Conservation (phyloP, 2,329 filamentous ascomycete genomes). For the Penicillium capsulatum region DNA sequence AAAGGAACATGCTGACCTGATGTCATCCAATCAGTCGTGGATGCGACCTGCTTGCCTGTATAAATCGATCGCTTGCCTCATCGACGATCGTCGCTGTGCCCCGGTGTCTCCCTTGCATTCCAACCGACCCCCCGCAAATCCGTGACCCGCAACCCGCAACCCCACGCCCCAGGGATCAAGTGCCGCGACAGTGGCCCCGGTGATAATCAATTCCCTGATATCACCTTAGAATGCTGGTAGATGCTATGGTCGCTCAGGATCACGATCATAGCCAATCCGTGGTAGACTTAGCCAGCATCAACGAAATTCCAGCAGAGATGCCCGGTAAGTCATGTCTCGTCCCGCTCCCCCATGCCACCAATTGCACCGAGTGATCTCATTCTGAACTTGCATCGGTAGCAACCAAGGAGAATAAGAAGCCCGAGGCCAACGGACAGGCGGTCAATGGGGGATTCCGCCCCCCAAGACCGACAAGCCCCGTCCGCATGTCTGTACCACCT, state of each 20-base stretch:
- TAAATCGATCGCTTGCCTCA: constrained; percentile 3
- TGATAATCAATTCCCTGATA: constrained; percentile 1
- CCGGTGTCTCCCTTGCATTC: background rate
- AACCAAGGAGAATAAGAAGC: constrained; percentile 31
- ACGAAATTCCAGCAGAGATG: constrained; percentile 37
- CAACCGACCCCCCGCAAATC: background rate
- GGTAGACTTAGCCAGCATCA: constrained; percentile 41
- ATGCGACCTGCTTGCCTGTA: constrained; percentile 13
- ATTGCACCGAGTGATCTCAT: constrained; percentile 9
- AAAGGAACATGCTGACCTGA: constrained; percentile 23
- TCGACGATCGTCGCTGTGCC: constrained; percentile 1
- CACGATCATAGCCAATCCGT: constrained; percentile 33
- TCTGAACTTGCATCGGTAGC: constrained; percentile 25
- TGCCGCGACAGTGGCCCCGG: constrained; percentile 7
- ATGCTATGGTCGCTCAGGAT: constrained; percentile 39
- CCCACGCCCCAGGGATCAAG: constrained; percentile 1
- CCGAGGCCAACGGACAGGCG: constrained; percentile 26
- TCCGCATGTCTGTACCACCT: constrained; percentile 89
- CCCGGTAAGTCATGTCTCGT: constrained; percentile 33
- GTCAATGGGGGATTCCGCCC: constrained; percentile 52
- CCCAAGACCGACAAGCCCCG: constrained; percentile 97
- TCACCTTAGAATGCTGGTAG: constrained; percentile 31
- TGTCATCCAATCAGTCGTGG: constrained; percentile 22
- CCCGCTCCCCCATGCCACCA: background rate
- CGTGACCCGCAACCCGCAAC: background rate